Evolutionary conservation across 2,329 filamentous ascomycete genomes (phyloP), one percentile per base, ranked within the genome.

Genomic region (Periconia macrospinosa): DNA sequence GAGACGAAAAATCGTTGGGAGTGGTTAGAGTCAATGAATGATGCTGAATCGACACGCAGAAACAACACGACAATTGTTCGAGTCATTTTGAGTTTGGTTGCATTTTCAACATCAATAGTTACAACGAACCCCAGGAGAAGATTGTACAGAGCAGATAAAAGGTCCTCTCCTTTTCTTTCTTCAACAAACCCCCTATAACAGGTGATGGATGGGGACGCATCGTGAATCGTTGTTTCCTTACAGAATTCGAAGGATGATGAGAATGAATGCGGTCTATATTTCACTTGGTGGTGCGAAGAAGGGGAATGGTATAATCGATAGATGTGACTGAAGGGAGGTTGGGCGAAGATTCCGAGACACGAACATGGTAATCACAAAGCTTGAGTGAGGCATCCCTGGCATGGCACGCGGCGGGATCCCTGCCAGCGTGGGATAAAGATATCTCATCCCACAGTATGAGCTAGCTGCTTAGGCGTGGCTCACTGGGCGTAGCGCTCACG

Each of bases 401-500:
- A 33, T 41, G 41, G 30, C 11, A 33, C 19, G 46, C 47, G 33
- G 33, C 41, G 33, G 10, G 20, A 50, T 41, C 56, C 58, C 54
- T 58, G 50, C 52, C 43, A 49, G 47, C 44, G 41, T 46, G 40
- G 50, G 58, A 54, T 66, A 61, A 59, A 62, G 50, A 60, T 65
- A 66, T 58, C 33, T 47, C 33, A 43, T 37, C 30, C 33, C 33
- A 37, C 33, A 37, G 33, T 13, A 41, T 43, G 55, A 58, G 55
- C 49, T 55, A 49, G 27, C 41, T 52, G 45, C 47, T 45, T 44
- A 30, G 23, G 42, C 37, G 41, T 11, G 8, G 20, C 27, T 13
- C 33, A 37, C 3, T n/a, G 11, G 2, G 30, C 3, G 8, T 41
- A 33, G 19, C 14, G 42, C 43, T 30, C 13, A n/a, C 6, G 46